A percentile compares a stretch with the other conserved stretches of the same genome.
These are phyloP conservation scores for Aspergillus sergii DNA, from an alignment of 2,329 filamentous ascomycete genomes.

Conservation along the genomic window DNA sequence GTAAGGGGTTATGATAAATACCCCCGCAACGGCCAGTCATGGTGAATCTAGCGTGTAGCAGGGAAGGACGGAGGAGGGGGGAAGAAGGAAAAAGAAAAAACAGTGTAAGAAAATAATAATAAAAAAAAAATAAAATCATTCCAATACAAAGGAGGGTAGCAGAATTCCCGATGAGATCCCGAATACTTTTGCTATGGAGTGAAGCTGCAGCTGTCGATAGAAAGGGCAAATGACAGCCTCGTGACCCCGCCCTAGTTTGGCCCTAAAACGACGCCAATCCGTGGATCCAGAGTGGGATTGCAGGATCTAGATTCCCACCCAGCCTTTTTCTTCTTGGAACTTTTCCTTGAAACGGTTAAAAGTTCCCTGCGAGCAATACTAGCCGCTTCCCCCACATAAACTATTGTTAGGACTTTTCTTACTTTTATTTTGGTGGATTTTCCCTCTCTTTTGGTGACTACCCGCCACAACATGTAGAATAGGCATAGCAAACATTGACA, in stretches of 20 bases:
- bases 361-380: constrained; percentile 8
- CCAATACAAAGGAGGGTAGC: background rate
- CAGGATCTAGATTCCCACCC: constrained; percentile 7
- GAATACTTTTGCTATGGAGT: too few relatives aligned
- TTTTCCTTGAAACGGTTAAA: constrained; percentile 19
- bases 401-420: background rate
- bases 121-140: background rate
- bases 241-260: background rate
- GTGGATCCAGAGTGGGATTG: background rate
- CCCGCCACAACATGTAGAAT: background rate
- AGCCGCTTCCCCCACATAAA: background rate
- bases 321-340: background rate
- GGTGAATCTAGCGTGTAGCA: background rate
- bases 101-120: background rate
- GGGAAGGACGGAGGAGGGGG: background rate
- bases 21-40: background rate
- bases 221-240: constrained; percentile 1
- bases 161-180: background rate
- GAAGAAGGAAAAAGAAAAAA: background rate
- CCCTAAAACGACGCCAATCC: background rate
- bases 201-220: background rate
- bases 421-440: background rate
- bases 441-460: background rate
- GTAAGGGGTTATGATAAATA: background rate
- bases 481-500: background rate